Conservation (phyloP, 208 protist genomes). For the Wallacemonas sp. region DNA sequence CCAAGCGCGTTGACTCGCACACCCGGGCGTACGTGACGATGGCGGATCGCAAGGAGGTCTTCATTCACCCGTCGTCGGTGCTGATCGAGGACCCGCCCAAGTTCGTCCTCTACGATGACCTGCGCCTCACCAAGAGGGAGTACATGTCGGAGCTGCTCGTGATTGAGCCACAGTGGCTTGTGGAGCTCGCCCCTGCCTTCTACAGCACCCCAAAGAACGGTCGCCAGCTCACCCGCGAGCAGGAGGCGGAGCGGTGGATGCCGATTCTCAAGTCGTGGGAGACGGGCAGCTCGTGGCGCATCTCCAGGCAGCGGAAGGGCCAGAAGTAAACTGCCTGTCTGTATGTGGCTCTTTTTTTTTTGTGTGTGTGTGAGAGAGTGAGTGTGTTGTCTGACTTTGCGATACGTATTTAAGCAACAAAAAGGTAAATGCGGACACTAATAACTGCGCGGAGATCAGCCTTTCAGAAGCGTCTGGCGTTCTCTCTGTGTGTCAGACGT, state of each 20-base stretch:
- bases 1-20: conserved; percentile 86
- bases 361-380: too few relatives aligned
- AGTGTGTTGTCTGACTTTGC: too few relatives aligned
- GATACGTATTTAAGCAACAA: conserved; percentile 4
- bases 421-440: too few relatives aligned
- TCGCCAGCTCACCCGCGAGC: conserved; percentile 69
- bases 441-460: too few relatives aligned
- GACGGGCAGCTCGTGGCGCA: conserved; percentile 88
- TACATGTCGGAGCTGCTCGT: conserved; percentile 96
- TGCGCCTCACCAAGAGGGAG: conserved; percentile 96
- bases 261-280: conserved; percentile 88
- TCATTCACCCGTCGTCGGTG: conserved; percentile 85
- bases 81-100: conserved; percentile 88
- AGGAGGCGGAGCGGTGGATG: conserved; percentile 81
- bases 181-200: conserved; percentile 94
- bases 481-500: too few relatives aligned
- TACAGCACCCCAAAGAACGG: conserved; percentile 78
- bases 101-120: conserved; percentile 98
- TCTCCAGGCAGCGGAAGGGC: conserved; percentile 68
- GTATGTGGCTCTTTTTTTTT: too few relatives aligned
- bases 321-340: conserved; percentile 34
- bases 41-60: conserved; percentile 87
- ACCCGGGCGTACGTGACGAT: conserved; percentile 82
- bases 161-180: conserved; percentile 94
- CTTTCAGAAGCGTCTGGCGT: too few relatives aligned